phyloP scores from a whole-genome alignment of 371 early-diverging fungal species.

The Mortierella sp. region DNA sequence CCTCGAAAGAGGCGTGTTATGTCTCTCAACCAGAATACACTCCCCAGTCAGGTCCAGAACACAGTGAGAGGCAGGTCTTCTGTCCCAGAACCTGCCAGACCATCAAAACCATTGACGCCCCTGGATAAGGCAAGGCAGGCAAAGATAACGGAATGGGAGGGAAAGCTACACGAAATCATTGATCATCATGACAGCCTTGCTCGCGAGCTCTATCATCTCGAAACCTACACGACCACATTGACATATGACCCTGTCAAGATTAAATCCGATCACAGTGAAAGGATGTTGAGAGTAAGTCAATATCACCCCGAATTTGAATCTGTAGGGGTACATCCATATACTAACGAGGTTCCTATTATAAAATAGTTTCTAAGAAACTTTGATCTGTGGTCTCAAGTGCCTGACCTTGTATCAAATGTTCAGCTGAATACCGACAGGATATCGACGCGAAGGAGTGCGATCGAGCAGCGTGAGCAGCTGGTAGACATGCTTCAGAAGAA shows the following conservation, averaged over 20 bases:
- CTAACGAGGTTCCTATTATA: background rate
- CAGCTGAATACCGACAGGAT: constrained; percentile 51
- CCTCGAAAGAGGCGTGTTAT: constrained; percentile 37
- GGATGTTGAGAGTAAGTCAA: constrained; percentile 62
- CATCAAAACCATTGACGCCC: constrained; percentile 44
- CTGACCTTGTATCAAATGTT: constrained; percentile 52
- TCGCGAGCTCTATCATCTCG: constrained; percentile 72
- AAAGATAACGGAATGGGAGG: constrained; percentile 54
- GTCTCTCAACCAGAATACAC: constrained; percentile 3
- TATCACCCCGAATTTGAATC: too few relatives aligned
- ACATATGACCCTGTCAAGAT: constrained; percentile 64
- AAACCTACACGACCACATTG: constrained; percentile 65
- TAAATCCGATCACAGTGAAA: constrained; percentile 63
- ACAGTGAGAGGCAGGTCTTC: background rate
- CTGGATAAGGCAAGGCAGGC: constrained; percentile 57
- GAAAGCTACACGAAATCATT: constrained; percentile 59
- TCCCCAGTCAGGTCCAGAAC: background rate
- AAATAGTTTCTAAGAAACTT: constrained; percentile 62
- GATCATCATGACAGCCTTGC: constrained; percentile 64
- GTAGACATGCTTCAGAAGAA: constrained; percentile 61
- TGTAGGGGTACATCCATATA: background rate
- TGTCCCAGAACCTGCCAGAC: background rate
- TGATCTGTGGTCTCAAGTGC: constrained; percentile 63
- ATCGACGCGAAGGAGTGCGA: constrained; percentile 58
- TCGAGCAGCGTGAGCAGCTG: constrained; percentile 57